phyloP scores from a whole-genome alignment of 2,329 filamentous ascomycete species.

The Penicillium expansum region DNA sequence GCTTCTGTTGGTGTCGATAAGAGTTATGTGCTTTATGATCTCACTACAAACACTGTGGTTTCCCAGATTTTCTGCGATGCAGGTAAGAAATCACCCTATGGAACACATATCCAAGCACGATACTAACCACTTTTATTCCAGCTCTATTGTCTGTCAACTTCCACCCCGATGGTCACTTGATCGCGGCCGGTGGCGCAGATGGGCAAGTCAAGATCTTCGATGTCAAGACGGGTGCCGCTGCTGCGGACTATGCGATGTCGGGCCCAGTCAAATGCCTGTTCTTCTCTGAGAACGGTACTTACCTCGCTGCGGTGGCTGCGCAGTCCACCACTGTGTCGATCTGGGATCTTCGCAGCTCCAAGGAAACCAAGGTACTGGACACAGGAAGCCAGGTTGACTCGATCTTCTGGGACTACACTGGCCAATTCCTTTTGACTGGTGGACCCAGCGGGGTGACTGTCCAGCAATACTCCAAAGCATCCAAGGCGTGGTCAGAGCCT shows the following conservation, averaged over 20 bases:
- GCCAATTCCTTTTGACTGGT: constrained; percentile 82
- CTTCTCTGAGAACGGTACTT: constrained; percentile 97
- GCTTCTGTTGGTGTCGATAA: constrained; percentile 89
- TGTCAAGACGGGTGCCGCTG: constrained; percentile 72
- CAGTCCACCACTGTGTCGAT: constrained; percentile 76
- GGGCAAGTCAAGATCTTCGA: constrained; percentile 88
- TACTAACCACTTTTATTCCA: constrained; percentile 36
- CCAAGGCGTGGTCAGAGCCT: constrained; percentile 86
- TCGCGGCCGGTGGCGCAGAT: constrained; percentile 76
- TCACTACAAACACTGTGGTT: constrained; percentile 64
- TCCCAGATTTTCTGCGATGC: constrained; percentile 77
- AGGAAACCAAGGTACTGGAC: constrained; percentile 79
- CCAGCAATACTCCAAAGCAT: constrained; percentile 81
- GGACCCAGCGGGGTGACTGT: constrained; percentile 80
- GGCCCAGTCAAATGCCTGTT: constrained; percentile 71
- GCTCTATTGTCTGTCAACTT: constrained; percentile 77
- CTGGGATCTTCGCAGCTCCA: constrained; percentile 87
- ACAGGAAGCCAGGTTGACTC: constrained; percentile 73
- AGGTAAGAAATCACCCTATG: constrained; percentile 53
- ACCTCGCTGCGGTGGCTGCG: constrained; percentile 81
- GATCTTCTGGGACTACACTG: constrained; percentile 89
- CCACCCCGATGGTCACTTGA: constrained; percentile 93
- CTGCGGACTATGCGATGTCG: constrained; percentile 66
- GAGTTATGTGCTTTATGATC: constrained; percentile 86
- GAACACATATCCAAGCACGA: constrained; percentile 3